Percentiles rank a stretch among this genome's conserved stretches.
Evolutionary conservation across 148 eudicot genomes (phyloP).

Genomic region (Hydrangea macrophylla): DNA sequence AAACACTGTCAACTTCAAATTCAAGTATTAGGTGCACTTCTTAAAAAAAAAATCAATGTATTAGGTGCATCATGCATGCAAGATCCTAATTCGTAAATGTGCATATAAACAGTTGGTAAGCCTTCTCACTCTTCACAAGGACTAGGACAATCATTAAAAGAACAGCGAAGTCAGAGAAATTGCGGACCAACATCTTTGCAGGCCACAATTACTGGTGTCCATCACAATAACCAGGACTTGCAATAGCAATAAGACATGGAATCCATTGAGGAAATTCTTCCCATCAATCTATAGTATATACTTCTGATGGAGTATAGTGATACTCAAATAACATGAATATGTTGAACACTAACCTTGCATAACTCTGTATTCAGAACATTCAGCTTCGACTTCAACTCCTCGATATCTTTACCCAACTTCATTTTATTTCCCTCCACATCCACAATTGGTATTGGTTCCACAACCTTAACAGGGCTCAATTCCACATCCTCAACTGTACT

Average conservation of each 20-base stretch:
- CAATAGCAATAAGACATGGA: too few species aligned
- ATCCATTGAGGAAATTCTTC: too few species aligned
- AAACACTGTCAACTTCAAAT: background rate
- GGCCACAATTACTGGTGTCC: background rate
- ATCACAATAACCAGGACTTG: too few species aligned
- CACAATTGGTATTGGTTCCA: slow-evolving; percentile 23
- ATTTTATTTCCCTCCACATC: slow-evolving; percentile 22
- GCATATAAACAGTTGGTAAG: background rate
- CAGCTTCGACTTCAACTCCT: slow-evolving; percentile 48
- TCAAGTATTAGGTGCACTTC: background rate
- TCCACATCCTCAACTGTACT: slow-evolving; percentile 25
- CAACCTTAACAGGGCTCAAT: slow-evolving; percentile 12
- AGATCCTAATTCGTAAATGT: too few species aligned
- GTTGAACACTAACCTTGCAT: slow-evolving; percentile 39
- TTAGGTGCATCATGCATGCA: too few species aligned
- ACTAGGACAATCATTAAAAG: background rate
- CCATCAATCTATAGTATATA: too few species aligned
- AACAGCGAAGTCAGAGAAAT: background rate
- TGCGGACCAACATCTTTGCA: background rate
- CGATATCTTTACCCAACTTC: slow-evolving; percentile 26
- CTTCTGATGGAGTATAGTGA: too few species aligned
- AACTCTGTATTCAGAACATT: slow-evolving; percentile 40
- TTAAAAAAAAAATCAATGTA: too few species aligned
- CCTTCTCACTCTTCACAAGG: background rate
- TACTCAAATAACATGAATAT: background rate